Conservation (phyloP, 495 filamentous ascomycete genomes). For the Pseudotulostoma volvatum region DNA sequence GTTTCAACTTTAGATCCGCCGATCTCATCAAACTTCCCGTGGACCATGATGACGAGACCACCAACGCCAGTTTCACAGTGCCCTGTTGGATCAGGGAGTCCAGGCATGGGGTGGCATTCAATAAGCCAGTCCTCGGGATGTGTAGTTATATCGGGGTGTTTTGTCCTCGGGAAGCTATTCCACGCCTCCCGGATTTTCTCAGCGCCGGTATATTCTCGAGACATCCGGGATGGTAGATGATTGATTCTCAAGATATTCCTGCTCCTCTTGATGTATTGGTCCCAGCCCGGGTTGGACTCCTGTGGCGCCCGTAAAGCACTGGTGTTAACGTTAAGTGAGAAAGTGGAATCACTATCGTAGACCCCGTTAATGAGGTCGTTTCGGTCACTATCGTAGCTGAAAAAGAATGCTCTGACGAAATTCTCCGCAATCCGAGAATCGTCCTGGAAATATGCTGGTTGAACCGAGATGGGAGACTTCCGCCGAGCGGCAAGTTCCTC, state of each 20-base stretch:
- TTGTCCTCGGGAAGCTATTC: constrained; percentile 52
- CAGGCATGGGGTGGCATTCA: constrained; percentile 63
- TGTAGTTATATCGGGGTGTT: constrained; percentile 49
- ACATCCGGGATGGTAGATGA: constrained; percentile 38
- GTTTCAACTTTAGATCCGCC: constrained; percentile 33
- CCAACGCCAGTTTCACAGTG: constrained; percentile 47
- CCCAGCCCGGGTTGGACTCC: constrained; percentile 39
- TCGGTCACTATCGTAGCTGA: constrained; percentile 59
- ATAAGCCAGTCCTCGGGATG: constrained; percentile 57
- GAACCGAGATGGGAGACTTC: constrained; percentile 49
- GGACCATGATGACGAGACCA: constrained; percentile 63
- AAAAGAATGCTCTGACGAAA: constrained; percentile 61
- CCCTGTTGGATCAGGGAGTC: constrained; percentile 53
- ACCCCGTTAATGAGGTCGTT: constrained; percentile 40
- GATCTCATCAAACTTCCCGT: constrained; percentile 71
- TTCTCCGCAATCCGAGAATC: constrained; percentile 54
- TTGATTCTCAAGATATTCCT: constrained; percentile 62
- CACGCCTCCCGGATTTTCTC: constrained; percentile 53
- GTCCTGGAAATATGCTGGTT: constrained; percentile 57
- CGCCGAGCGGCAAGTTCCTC: constrained; percentile 43
- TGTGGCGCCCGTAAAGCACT: constrained; percentile 35
- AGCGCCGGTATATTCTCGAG: constrained; percentile 46
- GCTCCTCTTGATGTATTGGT: constrained; percentile 60
- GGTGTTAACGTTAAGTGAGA: constrained; percentile 60
- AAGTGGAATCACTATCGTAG: constrained; percentile 65